Evolutionary conservation across 495 filamentous ascomycete genomes (phyloP), one percentile per base, ranked within the genome.

Genomic region (Aspergillus campestris): DNA sequence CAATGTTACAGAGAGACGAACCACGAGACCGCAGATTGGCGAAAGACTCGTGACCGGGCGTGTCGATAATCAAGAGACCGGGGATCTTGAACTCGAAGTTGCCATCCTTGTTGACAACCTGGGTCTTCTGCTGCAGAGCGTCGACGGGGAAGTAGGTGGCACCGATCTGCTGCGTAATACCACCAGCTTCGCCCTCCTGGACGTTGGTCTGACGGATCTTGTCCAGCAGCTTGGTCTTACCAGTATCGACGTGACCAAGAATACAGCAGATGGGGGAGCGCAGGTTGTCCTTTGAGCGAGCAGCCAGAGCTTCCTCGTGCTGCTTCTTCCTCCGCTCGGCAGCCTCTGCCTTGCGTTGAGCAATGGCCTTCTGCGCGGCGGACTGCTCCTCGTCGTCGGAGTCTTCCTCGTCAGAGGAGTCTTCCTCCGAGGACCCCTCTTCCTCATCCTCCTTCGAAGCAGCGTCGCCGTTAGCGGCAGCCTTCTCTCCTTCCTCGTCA

Each of bases 101-200:
- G 53, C 83, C 82, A 51, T 96, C 90, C 57, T 79, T 72, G 72
- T 99, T 97, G 53, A 99, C 87, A 8, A 97, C 92, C 15, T 73
- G 71, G 7, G 90, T 96, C 78, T 99, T 99, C 57, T 85, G 79
- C 62, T 77, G 73, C 60, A 99, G 80, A 42, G 94, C 87, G 43
- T 97, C 92, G 44, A 91, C 88, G 13, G 94, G 94, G 80, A 99
- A 99, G 70, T 97, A 99, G 11, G 94, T 99, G 36, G 94, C 94
- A 81, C 94, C 94, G 61, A 99, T 99, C 68, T 99, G 94, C 70
- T 99, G 94, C 11, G 94, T 99, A 57, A 99, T 99, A 84, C 94
- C 94, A 71, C 94, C 94, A 33, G 94, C 94, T 82, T 99, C 94
- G 48, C 94, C 94, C 67, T 97, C 94, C 62, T 99, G 94, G 24